These are phyloP conservation scores for Kokia cookei DNA, from an alignment of 441 rosid genomes.

Conservation along the genomic window DNA sequence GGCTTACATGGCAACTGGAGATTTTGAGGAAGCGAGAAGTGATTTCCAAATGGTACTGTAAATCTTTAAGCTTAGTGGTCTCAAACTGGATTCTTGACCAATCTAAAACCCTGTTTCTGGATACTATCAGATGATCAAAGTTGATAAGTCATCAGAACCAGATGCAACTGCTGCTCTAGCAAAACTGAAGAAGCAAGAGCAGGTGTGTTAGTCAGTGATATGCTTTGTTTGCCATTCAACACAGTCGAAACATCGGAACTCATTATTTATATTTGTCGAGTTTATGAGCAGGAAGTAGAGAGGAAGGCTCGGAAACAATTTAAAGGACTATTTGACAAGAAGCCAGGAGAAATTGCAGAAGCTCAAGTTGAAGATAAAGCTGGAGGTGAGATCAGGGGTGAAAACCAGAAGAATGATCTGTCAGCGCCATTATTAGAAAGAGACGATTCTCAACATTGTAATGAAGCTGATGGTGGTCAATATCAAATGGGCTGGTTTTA, in stretches of 20 bases:
- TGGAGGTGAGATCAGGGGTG: constrained; percentile 8
- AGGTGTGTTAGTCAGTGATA: constrained; percentile 36
- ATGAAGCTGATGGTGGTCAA: constrained; percentile 20
- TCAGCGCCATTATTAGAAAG: constrained; percentile 7
- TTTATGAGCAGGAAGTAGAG: constrained; percentile 57
- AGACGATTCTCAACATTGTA: constrained; percentile 18
- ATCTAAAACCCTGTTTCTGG: constrained; percentile 13
- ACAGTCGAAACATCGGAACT: not conserved
- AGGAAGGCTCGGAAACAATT: constrained; percentile 78
- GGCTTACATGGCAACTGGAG: constrained; percentile 83
- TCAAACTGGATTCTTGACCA: not conserved
- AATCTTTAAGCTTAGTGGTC: not conserved
- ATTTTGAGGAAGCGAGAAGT: constrained; percentile 75
- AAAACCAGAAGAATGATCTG: not conserved
- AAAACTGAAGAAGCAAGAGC: constrained; percentile 77
- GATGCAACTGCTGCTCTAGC: constrained; percentile 67
- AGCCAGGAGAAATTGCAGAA: constrained; percentile 66
- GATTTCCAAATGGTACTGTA: constrained; percentile 70
- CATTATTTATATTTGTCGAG: not conserved
- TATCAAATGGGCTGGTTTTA: constrained; percentile 37
- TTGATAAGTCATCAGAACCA: constrained; percentile 54
- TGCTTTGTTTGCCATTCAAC: not conserved
- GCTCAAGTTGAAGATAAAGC: constrained; percentile 29
- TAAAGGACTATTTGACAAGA: constrained; percentile 88
- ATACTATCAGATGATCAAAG: constrained; percentile 49